Base-by-base conservation (phyloP, 2,329 filamentous ascomycete genomes). In the Ophiostoma quercus region DNA sequence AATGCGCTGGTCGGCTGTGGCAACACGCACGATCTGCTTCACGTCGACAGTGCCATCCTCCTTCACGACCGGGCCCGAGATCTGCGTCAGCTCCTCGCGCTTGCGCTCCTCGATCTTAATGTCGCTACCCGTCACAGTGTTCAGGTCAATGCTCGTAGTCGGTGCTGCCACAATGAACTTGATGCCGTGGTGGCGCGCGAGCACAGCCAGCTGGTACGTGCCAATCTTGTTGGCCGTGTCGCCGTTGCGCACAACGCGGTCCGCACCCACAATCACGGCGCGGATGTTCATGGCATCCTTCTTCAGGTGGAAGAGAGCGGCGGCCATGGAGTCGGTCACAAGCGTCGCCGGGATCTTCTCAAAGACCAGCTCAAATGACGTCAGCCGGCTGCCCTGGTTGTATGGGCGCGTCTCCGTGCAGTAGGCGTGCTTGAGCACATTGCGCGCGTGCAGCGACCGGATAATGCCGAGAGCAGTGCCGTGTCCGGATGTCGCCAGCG, bases 161-260 rank as follows among this genome's bases (percentile, higher is more conserved):
- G 95, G 95, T 0, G 95, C 95, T 0, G 95, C 95, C 39, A 99
- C 94, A 11, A 99, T 85, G 77, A 99, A 99, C 79, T 94, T 96
- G 76, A 98, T 85, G 22, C 92, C 91, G 76, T 99, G 95, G 76
- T 94, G 84, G 74, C 86, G 89, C 29, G 95, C 95, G 39, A 97
- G 84, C n/a, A 98, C 93, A 3, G 95, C 93, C 3, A 99, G 85
- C 69, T 90, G 86, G 78, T 99, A 98, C 0, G 95, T 99, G 68
- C 95, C 95, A 72, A 99, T 96, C 83, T 99, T 99, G 82, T 99
- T 99, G 70, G 95, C 95, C 0, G 95, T 98, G 80, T 99, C 95
- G 39, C 95, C 95, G 76, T 99, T 99, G 67, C 93, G 91, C 41
- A 94, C 95, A 16, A 99, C 95, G 70, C 95, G 88, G 78, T 99